These are phyloP conservation scores for Corynascus novoguineensis DNA, from an alignment of 495 filamentous ascomycete species.

Conservation along the genomic window DNA sequence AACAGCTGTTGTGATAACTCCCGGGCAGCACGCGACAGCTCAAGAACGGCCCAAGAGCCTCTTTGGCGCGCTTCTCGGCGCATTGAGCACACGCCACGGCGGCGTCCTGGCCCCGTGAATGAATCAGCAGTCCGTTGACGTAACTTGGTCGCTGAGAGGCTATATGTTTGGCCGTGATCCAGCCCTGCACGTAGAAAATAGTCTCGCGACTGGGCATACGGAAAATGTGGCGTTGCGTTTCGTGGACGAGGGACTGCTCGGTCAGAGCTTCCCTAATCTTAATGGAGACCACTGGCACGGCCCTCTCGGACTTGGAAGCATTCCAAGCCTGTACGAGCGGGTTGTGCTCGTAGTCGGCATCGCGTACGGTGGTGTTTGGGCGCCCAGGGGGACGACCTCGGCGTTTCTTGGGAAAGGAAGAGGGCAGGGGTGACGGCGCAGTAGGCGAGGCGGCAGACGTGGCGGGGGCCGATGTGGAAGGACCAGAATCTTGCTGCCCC, in stretches of 20 bases:
- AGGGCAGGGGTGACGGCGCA: conserved; percentile 15
- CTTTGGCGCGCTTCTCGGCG: conserved; percentile 23
- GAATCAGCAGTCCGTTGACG: conserved; percentile 33
- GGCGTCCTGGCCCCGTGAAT: conserved; percentile 30
- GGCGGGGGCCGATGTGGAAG: neutral
- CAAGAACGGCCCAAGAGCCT: conserved; percentile 30
- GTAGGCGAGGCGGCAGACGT: neutral
- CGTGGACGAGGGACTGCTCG: conserved; percentile 25
- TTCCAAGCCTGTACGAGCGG: conserved; percentile 29
- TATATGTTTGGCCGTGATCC: conserved; percentile 34
- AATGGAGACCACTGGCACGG: conserved; percentile 22
- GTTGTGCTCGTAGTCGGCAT: conserved; percentile 28
- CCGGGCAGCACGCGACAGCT: conserved; percentile 26
- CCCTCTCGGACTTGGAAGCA: conserved; percentile 22
- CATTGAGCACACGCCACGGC: conserved; percentile 23
- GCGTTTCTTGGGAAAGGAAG: conserved; percentile 29
- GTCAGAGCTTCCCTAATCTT: conserved; percentile 27
- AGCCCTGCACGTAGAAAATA: conserved; percentile 32
- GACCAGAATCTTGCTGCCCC: neutral
- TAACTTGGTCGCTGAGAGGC: conserved; percentile 34
- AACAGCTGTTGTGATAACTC: conserved; percentile 32
- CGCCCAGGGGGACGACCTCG: conserved; percentile 32
- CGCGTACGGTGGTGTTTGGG: conserved; percentile 28
- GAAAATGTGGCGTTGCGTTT: conserved; percentile 30
- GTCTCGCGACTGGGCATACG: conserved; percentile 25